phyloP scores from a whole-genome alignment of 352 stramenopile genomes.

The Globisporangium nunn region DNA sequence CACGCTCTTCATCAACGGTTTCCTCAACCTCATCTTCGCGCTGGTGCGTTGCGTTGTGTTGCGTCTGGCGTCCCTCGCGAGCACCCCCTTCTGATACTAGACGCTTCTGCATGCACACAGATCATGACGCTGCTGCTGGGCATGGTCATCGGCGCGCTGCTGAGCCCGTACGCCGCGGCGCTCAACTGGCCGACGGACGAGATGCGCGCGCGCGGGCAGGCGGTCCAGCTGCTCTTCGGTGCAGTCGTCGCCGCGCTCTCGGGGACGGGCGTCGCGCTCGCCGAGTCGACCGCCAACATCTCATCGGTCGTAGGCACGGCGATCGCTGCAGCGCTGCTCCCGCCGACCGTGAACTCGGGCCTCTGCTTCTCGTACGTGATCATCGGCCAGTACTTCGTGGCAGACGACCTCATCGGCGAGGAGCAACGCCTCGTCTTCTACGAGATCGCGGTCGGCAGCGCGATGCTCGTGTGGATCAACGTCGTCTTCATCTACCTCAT shows the following conservation, averaged over 20 bases:
- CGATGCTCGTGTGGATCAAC: constrained; percentile 84
- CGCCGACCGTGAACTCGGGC: constrained; percentile 79
- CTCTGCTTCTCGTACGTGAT: constrained; percentile 86
- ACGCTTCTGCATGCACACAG: constrained; percentile 13
- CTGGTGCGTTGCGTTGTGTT: constrained; percentile 24
- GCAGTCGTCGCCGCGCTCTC: constrained; percentile 73
- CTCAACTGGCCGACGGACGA: constrained; percentile 80
- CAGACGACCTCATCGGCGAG: constrained; percentile 69
- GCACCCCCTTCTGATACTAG: no score
- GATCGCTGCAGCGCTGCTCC: constrained; percentile 77
- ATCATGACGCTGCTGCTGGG: constrained; percentile 71
- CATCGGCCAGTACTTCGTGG: constrained; percentile 78
- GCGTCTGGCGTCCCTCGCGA: no score
- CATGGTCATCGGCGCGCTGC: constrained; percentile 70
- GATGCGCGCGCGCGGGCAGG: constrained; percentile 73
- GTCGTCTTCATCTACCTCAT: constrained; percentile 86
- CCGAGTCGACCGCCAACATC: constrained; percentile 85
- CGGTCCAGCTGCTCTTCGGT: constrained; percentile 75
- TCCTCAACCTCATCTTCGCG: constrained; percentile 78
- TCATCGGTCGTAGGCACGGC: constrained; percentile 85
- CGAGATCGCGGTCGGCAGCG: constrained; percentile 78
- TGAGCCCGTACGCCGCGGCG: constrained; percentile 70
- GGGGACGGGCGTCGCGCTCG: constrained; percentile 65
- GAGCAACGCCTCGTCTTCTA: constrained; percentile 84
- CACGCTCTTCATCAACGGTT: constrained; percentile 77